phyloP scores from a whole-genome alignment of 2,329 filamentous ascomycete genomes.

The Fusarium stilboides region DNA sequence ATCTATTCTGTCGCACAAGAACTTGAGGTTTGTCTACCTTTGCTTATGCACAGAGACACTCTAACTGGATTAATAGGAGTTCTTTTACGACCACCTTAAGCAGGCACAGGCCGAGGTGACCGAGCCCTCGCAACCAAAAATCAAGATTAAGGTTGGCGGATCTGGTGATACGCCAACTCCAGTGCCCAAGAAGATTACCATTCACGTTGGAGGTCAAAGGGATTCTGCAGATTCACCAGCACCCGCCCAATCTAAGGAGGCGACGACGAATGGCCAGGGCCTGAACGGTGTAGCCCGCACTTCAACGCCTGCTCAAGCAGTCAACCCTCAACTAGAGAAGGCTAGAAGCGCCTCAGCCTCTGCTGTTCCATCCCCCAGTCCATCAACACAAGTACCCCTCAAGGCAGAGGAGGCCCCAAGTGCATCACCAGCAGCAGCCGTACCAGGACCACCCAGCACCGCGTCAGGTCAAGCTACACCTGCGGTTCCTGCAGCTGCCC shows the following conservation, averaged over 20 bases:
- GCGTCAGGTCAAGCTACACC: constrained; percentile 37
- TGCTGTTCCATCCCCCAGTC: constrained; percentile 61
- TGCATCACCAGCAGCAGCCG: constrained; percentile 47
- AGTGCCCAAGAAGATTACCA: constrained; percentile 76
- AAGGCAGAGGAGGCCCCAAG: constrained; percentile 56
- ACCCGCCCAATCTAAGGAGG: constrained; percentile 49
- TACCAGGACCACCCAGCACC: constrained; percentile 37
- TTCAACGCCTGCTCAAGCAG: constrained; percentile 40
- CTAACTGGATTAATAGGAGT: constrained; percentile 65
- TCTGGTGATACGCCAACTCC: constrained; percentile 59
- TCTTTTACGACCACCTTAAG: constrained; percentile 77
- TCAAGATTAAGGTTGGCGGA: constrained; percentile 81
- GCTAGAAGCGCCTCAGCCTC: constrained; percentile 59
- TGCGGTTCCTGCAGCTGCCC: constrained; percentile 2
- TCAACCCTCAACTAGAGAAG: constrained; percentile 54
- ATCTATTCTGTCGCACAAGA: constrained; percentile 84
- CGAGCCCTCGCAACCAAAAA: constrained; percentile 81
- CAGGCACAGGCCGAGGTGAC: constrained; percentile 80
- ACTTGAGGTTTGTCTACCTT: constrained; percentile 73
- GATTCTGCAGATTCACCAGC: constrained; percentile 68
- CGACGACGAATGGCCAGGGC: constrained; percentile 38
- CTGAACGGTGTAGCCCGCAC: constrained; percentile 44
- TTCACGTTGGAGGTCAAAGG: constrained; percentile 76
- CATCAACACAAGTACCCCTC: constrained; percentile 55
- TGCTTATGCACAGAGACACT: not conserved